Percentiles rank a stretch among this genome's conserved stretches.
phyloP scores from a whole-genome alignment of 768 basidiomycete genomes.

The Paxillus rubicundulus region DNA sequence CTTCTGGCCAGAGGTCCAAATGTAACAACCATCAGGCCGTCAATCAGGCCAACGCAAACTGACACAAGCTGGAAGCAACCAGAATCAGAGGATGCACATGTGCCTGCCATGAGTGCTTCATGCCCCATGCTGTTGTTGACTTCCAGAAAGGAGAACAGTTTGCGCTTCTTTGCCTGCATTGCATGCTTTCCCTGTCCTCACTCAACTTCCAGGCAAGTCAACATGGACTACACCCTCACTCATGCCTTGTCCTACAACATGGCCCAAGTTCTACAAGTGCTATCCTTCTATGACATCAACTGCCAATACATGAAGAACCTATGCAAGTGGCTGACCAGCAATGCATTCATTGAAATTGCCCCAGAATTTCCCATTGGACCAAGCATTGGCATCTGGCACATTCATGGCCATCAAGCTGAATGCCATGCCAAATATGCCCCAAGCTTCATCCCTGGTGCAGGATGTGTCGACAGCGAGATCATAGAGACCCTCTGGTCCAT shows the following conservation, averaged over 20 bases:
- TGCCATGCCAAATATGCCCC: no score
- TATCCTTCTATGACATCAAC: constrained; percentile 6
- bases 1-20: no score
- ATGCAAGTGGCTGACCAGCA: no score
- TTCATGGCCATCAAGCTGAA: constrained; percentile 24
- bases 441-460: background rate
- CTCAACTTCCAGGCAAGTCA: constrained; percentile 8
- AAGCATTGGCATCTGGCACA: constrained; percentile 25
- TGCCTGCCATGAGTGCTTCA: constrained; percentile 1
- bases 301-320: constrained; percentile 11
- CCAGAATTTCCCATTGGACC: background rate
- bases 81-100: background rate
- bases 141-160: no score
- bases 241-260: constrained; percentile 2
- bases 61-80: background rate
- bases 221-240: constrained; percentile 4
- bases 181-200: no score
- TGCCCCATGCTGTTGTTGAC: no score
- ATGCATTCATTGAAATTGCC: no score
- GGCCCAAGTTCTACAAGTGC: accelerated
- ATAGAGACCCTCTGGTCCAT: constrained; percentile 4
- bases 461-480: constrained; percentile 6
- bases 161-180: no score
- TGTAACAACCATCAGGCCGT: constrained; percentile 6
- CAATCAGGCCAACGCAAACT: background rate